Percentiles rank a stretch among this genome's conserved stretches.
These are phyloP conservation scores for Takakia lepidozioides DNA, from an alignment of 225 moss, liverwort and hornwort genomes.

Conservation along the genomic window DNA sequence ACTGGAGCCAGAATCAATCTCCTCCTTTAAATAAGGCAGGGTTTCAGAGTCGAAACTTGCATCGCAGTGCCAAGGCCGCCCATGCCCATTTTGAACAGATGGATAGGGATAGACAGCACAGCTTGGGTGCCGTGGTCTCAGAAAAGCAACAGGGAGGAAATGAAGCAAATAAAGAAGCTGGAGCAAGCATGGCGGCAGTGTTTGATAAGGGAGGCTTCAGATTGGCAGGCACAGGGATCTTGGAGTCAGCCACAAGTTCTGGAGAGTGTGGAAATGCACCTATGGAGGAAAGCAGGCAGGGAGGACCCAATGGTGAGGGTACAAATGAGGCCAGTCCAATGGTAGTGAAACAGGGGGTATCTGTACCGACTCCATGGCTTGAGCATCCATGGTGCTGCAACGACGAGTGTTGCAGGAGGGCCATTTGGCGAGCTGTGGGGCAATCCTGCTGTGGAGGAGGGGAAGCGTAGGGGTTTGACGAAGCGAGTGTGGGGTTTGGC, in stretches of 20 bases:
- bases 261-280: too few species aligned
- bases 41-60: constrained; percentile 69
- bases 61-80: constrained; percentile 78
- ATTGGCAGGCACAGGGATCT: too few species aligned
- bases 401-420: constrained; percentile 14
- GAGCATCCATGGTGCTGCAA: constrained; percentile 13
- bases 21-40: constrained; percentile 54
- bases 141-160: too few species aligned
- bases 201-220: too few species aligned
- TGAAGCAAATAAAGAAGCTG: too few species aligned
- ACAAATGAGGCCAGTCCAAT: too few species aligned
- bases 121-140: constrained; percentile 3
- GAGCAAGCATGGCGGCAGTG: too few species aligned
- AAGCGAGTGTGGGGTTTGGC: constrained; percentile 35
- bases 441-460: constrained; percentile 23
- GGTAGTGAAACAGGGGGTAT: constrained; percentile 24
- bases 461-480: constrained; percentile 28
- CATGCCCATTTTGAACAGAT: constrained; percentile 59
- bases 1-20: constrained; percentile 42
- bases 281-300: too few species aligned
- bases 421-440: constrained; percentile 44
- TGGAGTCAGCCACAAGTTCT: too few species aligned
- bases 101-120: constrained; percentile 43
- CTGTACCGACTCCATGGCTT: constrained; percentile 19
- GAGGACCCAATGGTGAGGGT: too few species aligned